A percentile compares a stretch with the other conserved stretches of the same genome.
Evolutionary conservation across 371 early-diverging fungal genomes (phyloP).

Genomic region (Mortierella sp.): DNA sequence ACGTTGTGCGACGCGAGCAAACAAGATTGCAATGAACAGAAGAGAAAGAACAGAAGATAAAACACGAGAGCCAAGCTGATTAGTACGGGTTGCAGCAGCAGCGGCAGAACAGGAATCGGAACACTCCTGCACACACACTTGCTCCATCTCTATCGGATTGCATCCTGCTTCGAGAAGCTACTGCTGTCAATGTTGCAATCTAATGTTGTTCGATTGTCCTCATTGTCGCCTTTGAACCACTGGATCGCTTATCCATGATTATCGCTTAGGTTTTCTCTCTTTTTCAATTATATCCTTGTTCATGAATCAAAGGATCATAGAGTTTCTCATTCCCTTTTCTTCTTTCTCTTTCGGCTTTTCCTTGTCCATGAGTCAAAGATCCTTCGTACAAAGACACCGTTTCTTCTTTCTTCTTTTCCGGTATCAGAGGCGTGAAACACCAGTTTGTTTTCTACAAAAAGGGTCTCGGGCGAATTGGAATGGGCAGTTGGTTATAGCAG

Average conservation of each 20-base stretch:
- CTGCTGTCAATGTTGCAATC: not conserved
- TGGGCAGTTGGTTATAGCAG: not conserved
- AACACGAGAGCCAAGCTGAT: not conserved
- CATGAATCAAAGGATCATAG: too few relatives aligned
- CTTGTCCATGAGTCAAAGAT: too few relatives aligned
- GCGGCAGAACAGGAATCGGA: constrained; percentile 8
- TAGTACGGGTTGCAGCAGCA: not conserved
- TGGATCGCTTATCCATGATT: not conserved
- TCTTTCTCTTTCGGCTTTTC: too few relatives aligned
- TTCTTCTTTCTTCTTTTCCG: not conserved
- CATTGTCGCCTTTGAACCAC: not conserved
- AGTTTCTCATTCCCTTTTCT: too few relatives aligned
- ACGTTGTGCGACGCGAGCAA: constrained; percentile 11
- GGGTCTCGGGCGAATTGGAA: not conserved
- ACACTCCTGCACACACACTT: not conserved
- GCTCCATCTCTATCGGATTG: not conserved
- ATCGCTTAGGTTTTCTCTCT: not conserved
- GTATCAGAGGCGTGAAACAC: constrained; percentile 3
- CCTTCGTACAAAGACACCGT: not conserved
- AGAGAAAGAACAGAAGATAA: not conserved
- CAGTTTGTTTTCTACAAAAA: not conserved
- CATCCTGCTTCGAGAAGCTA: not conserved
- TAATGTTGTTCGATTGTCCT: not conserved
- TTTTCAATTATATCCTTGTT: too few relatives aligned
- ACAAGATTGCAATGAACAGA: not conserved